phyloP scores from a whole-genome alignment of 345 rosid species.

The Conringia planisiliqua region DNA sequence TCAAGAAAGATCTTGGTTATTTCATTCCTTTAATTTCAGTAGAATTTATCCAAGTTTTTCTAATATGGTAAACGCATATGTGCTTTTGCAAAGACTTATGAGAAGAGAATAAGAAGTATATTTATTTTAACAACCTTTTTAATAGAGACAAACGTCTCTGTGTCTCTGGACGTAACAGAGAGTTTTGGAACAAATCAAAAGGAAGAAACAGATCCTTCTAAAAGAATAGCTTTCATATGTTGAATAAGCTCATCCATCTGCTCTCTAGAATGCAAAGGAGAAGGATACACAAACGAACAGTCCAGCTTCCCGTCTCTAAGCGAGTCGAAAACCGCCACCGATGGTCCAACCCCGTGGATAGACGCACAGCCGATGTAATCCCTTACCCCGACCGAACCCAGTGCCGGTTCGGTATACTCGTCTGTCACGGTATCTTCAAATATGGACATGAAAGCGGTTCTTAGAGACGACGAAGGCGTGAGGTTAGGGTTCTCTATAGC shows the following conservation, averaged over 20 bases:
- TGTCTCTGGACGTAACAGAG: background rate
- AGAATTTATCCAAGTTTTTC: too few species aligned
- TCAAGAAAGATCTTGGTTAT: background rate
- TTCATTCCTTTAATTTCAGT: too few species aligned
- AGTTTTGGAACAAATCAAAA: slow-evolving; percentile 5
- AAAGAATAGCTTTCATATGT: slow-evolving; percentile 51
- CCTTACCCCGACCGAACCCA: slow-evolving; percentile 38
- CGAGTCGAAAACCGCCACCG: slow-evolving; percentile 60
- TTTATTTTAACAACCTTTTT: background rate
- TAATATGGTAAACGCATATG: too few species aligned
- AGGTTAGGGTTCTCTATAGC: slow-evolving; percentile 76
- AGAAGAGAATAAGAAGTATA: background rate
- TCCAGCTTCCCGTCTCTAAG: slow-evolving; percentile 59
- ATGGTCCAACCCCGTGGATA: slow-evolving; percentile 68
- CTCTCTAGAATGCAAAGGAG: slow-evolving; percentile 76
- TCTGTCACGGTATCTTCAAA: slow-evolving; percentile 62
- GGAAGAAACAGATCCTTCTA: slow-evolving; percentile 29
- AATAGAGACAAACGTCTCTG: background rate
- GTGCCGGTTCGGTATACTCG: slow-evolving; percentile 19
- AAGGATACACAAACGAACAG: slow-evolving; percentile 64
- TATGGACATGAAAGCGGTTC: slow-evolving; percentile 64
- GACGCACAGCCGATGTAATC: slow-evolving; percentile 71
- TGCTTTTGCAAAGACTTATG: too few species aligned
- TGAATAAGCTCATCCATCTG: slow-evolving; percentile 56
- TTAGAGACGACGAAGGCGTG: slow-evolving; percentile 61